These are phyloP conservation scores for Craterostigma plantagineum DNA, from an alignment of 257 asterid genomes.

Conservation along the genomic window DNA sequence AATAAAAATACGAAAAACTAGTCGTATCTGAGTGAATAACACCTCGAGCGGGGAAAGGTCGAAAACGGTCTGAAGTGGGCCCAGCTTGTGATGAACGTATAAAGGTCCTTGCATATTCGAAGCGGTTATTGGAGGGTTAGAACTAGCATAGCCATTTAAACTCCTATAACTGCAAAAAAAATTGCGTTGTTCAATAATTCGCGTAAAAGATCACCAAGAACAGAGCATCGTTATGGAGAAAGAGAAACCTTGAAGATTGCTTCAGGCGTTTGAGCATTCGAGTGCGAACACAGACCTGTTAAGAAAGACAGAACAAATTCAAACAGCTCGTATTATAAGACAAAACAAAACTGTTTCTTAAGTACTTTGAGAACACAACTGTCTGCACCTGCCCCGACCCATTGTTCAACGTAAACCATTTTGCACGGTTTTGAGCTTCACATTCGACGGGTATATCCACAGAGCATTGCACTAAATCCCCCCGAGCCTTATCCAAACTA, in stretches of 20 bases:
- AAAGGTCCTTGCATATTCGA: constrained; percentile 42
- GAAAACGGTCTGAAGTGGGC: constrained; percentile 81
- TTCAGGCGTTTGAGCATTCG: constrained; percentile 35
- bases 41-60: constrained; percentile 84
- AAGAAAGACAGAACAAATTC: no score
- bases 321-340: constrained; percentile 2
- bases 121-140: no score
- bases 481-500: constrained; percentile 87
- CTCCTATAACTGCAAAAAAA: constrained; percentile 29
- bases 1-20: constrained; percentile 9
- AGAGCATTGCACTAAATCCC: constrained; percentile 82
- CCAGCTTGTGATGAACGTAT: constrained; percentile 57
- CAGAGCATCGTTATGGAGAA: neutral
- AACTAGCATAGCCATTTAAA: no score
- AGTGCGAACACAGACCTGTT: constrained; percentile 77
- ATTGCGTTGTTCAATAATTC: neutral
- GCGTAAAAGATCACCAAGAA: neutral
- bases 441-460: constrained; percentile 44
- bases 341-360: neutral
- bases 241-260: constrained; percentile 37
- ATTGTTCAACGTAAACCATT: constrained; percentile 67
- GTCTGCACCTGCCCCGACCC: constrained; percentile 70
- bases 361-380: constrained; percentile 1
- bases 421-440: constrained; percentile 66
- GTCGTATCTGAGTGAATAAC: constrained; percentile 7